A percentile compares a stretch with the other conserved stretches of the same genome.
These are phyloP conservation scores for Cladosporium oxysporum DNA, from an alignment of 2,329 filamentous ascomycete species.

Conservation along the genomic window DNA sequence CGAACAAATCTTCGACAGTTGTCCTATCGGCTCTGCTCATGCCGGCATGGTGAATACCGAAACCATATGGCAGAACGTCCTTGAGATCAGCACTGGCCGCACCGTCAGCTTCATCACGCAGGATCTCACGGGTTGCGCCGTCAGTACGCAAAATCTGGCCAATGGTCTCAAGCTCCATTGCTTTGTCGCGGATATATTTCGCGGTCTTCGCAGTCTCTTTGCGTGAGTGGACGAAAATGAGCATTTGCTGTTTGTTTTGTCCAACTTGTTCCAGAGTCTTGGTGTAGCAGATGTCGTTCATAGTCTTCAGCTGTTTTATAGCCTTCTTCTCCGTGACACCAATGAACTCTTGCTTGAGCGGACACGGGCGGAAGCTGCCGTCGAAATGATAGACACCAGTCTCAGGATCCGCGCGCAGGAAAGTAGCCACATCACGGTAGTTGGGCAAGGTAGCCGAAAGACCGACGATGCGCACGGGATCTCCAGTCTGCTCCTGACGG, in stretches of 20 bases:
- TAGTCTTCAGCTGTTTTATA: constrained; percentile 97
- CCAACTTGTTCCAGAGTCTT: constrained; percentile 97
- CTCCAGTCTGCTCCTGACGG: constrained; percentile 89
- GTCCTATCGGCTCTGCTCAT: constrained; percentile 95
- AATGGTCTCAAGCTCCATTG: constrained; percentile 94
- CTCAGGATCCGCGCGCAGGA: constrained; percentile 81
- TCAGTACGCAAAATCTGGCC: constrained; percentile 92
- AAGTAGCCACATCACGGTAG: constrained; percentile 93
- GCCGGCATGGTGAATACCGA: constrained; percentile 97
- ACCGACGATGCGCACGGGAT: constrained; percentile 87
- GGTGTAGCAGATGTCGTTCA: constrained; percentile 98
- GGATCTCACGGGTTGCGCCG: constrained; percentile 83
- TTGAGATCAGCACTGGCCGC: constrained; percentile 87
- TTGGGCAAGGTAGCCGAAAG: constrained; percentile 95
- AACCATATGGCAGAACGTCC: constrained; percentile 91
- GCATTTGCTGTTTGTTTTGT: constrained; percentile 91
- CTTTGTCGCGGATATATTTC: constrained; percentile 93
- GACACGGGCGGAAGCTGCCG: constrained; percentile 88
- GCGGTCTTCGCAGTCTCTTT: constrained; percentile 99
- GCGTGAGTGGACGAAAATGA: constrained; percentile 97
- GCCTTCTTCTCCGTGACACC: constrained; percentile 97
- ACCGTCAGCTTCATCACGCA: constrained; percentile 79
- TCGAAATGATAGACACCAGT: constrained; percentile 97
- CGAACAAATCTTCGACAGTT: constrained; percentile 92
- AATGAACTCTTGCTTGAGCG: constrained; percentile 93